Base-by-base conservation (phyloP, 78 protist genomes). In the Emiliania huxleyi region DNA sequence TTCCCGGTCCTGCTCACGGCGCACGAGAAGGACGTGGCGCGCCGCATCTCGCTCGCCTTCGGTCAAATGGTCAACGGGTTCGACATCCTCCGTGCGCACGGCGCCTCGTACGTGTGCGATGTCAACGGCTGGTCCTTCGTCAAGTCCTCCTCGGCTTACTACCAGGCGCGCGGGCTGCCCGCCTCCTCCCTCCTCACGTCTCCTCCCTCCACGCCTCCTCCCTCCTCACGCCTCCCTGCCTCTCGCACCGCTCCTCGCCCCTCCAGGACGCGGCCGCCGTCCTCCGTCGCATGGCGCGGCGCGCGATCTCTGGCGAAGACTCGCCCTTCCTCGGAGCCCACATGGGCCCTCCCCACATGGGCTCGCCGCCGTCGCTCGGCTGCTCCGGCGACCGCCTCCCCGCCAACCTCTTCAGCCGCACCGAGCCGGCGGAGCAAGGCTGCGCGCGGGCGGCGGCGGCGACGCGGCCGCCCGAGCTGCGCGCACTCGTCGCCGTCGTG, bases 41-140 rank as follows among this genome's bases (percentile, higher is more conserved):
- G 75, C 4, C 5, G 6, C 26, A 23, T 89, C 23, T 3, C 3
- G 43, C 5, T 0, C 40, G 93, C 73, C 45, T 90, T 90, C 69
- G 46, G 90, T 40, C 94, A 94, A 40, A 19, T 2, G 21, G 94
- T 93, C 43, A 97, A 98, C 95, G 99, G 99, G 15, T 98, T 97
- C 87, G 99, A 98, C 89, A 91, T 98, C 37, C 90, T 98, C 46
- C 95, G 98, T 43, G 3, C 69, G 22, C 26, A 46, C 35, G 90
- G 90, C n/a, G 45, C 38, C 15, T 93, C 96, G 37, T 96, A 69
- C 92, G 98, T 98, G 45, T 97, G 98, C 94, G 99, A 98, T 93
- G 99, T 98, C 56, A 98, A 98, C 95, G 99, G 99, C 37, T 97
- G 98, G 98, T 69, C 95, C 25, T 95, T 96, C 83, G 98, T 98